Conservation (phyloP, 192 early-diverging fungal species). For the Cladochytrium replicatum region DNA sequence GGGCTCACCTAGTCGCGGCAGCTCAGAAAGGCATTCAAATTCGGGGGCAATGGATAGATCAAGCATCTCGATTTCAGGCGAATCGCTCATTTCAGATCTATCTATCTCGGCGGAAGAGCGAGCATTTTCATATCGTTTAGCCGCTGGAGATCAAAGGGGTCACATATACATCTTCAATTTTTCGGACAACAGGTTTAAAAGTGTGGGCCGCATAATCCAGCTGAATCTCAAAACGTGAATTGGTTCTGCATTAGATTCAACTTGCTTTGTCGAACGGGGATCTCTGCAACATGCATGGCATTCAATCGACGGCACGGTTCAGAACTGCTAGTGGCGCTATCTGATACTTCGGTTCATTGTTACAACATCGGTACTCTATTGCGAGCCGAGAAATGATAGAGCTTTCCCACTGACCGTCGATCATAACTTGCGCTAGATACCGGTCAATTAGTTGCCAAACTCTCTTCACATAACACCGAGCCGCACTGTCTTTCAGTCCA, state of each 20-base stretch:
- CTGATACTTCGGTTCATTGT: constrained; percentile 36
- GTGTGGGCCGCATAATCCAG: neutral
- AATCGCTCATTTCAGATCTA: neutral
- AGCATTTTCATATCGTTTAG: constrained; percentile 7
- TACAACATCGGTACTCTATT: constrained; percentile 40
- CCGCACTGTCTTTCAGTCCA: constrained; percentile 26
- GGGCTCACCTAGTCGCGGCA: no score
- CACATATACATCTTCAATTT: constrained; percentile 34
- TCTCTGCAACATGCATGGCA: constrained; percentile 27
- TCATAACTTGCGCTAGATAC: constrained; percentile 17
- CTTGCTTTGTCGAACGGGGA: constrained; percentile 31
- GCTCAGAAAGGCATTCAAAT: no score
- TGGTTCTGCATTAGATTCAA: constrained; percentile 22
- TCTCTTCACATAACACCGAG: constrained; percentile 23
- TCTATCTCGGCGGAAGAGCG: neutral
- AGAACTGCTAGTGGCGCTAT: constrained; percentile 35
- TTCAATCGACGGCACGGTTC: constrained; percentile 32
- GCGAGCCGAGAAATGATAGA: neutral
- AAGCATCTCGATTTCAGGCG: no score
- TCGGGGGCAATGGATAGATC: no score
- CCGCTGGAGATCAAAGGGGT: constrained; percentile 36
- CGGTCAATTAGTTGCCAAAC: constrained; percentile 31
- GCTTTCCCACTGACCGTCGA: neutral
- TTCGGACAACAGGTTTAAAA: constrained; percentile 28
- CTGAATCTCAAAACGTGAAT: neutral